Conservation (phyloP, 2,329 filamentous ascomycete species). For the Magnaporthiopsis rhizophila region DNA sequence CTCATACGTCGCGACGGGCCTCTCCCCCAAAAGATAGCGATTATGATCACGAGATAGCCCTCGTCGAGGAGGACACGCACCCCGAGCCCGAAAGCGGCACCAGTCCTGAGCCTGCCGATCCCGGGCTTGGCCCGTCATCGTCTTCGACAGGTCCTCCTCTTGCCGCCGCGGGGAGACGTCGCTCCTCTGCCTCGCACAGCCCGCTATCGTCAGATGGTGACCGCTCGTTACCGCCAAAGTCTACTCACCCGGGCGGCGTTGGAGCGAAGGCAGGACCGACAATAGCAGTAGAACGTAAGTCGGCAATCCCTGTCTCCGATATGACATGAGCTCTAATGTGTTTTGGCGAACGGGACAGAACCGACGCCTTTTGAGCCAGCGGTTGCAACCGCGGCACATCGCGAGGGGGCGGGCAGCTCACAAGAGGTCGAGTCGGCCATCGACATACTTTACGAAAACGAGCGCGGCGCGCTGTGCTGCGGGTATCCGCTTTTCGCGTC, state of each 20-base stretch:
- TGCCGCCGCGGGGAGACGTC: background rate
- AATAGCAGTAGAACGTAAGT: constrained; percentile 8
- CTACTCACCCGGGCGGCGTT: background rate
- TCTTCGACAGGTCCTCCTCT: background rate
- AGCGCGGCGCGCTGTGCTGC: constrained; percentile 83
- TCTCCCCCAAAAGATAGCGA: constrained; percentile 48
- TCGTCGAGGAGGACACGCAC: constrained; percentile 43
- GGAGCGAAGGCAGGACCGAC: background rate
- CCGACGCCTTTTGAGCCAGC: constrained; percentile 7
- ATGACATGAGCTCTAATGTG: background rate
- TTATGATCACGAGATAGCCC: constrained; percentile 63
- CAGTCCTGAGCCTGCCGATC: background rate
- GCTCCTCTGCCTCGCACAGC: background rate
- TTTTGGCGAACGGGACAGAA: constrained; percentile 1
- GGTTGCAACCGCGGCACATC: background rate
- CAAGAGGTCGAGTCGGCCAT: constrained; percentile 46
- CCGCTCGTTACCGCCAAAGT: background rate
- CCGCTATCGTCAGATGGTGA: background rate
- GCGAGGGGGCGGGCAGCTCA: background rate
- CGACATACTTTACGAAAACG: constrained; percentile 92
- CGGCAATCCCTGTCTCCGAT: background rate
- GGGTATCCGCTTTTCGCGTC: constrained; percentile 85
- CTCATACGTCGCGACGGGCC: constrained; percentile 47
- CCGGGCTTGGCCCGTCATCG: background rate
- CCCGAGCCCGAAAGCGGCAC: background rate